Base-by-base conservation (phyloP, 345 rosid genomes). In the Rhodamnia argentea region DNA sequence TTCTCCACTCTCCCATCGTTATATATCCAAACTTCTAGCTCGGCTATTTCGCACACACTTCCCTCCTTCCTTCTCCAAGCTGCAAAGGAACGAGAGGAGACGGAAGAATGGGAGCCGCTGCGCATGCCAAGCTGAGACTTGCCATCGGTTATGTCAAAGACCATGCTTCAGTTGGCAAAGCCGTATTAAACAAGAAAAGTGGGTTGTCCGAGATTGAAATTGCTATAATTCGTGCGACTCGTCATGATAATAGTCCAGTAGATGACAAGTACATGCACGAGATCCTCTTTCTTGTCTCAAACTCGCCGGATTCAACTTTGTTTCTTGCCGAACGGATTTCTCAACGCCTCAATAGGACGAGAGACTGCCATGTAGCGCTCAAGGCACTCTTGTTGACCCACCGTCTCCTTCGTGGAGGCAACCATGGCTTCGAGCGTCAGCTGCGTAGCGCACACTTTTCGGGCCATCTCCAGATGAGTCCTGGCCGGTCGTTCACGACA, bases 341-440 rank as follows among this genome's bases (percentile, higher is more conserved):
- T 84, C 93, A 92, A 86, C 98, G 99, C 84, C 94, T 96, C 74
- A 90, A 87, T 64, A 96, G 91, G 90, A 95, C 99, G 13, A 92
- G 93, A 89, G 93, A 94, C 82, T 86, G 82, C 89, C 89, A 90
- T 24, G 99, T 96, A 2, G 96, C 99, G 6, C 93, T 94, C 89
- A 96, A 95, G 92, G 89, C 96, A 51, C 96, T 96, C 86, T 55
- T 94, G 55, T 94, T 96, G 55, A 88, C 94, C 87, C 99, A 95
- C 74, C 93, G 98, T 27, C 96, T 96, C 89, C 90, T 95, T 22
- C 96, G 99, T 6, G 95, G 99, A n/a, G 97, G 99, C 82, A 96
- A 93, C 85, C 93, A 93, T 16, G 83, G 84, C 86, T 93, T 96
- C 83, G 99, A 96, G 90, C 95, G 88, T 78, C 92, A 92, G 88